Evolutionary conservation across 331 rosid genomes (phyloP).

Genomic region (Rosa hybrid): DNA sequence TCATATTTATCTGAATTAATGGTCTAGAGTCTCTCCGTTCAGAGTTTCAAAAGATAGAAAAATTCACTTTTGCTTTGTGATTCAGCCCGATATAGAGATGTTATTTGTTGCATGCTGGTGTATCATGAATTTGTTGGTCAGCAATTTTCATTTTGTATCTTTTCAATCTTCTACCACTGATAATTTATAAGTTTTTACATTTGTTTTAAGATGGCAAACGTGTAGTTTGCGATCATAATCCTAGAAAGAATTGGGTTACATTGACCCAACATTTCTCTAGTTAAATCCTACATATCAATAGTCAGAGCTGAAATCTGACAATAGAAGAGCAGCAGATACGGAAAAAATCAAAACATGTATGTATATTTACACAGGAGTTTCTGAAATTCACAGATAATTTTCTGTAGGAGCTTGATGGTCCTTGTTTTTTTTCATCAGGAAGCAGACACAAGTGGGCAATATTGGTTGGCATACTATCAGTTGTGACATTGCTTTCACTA

Average conservation of each 20-base stretch:
- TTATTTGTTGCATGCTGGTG: slow-evolving; percentile 4
- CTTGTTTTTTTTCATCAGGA: slow-evolving; percentile 35
- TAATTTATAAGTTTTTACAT: background rate
- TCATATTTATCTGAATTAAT: background rate
- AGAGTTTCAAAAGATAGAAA: background rate
- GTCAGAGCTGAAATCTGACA: background rate
- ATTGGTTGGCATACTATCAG: slow-evolving; percentile 38
- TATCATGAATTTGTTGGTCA: background rate
- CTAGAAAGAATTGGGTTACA: background rate
- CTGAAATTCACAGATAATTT: background rate
- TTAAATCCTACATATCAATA: background rate
- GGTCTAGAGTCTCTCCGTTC: background rate
- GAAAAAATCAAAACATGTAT: background rate
- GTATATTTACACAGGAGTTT: background rate
- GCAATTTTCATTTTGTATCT: background rate
- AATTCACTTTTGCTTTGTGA: background rate
- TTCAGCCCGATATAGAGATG: background rate
- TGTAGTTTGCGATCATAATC: background rate
- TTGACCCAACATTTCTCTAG: background rate
- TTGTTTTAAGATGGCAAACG: background rate
- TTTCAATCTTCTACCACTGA: background rate
- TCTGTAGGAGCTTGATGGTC: slow-evolving; percentile 3
- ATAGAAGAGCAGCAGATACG: background rate
- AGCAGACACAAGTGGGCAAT: slow-evolving; percentile 31
- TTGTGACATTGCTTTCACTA: slow-evolving; percentile 50